phyloP scores from a whole-genome alignment of 2,329 filamentous ascomycete genomes.

The Periconia digitata region DNA sequence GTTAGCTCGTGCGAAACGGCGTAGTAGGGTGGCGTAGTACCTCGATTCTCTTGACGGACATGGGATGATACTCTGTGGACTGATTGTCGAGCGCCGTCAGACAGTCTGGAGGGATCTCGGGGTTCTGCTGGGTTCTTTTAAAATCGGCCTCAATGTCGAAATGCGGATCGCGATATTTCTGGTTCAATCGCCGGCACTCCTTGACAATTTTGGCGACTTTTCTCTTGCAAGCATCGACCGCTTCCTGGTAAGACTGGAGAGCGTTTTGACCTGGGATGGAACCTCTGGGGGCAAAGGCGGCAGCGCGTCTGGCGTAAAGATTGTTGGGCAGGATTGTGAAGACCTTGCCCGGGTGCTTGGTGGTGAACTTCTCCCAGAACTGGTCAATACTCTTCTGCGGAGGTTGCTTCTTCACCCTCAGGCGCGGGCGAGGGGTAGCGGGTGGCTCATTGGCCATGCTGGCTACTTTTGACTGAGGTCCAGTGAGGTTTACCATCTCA shows the following conservation, averaged over 20 bases:
- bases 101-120: conserved; percentile 49
- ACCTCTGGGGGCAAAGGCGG: conserved; percentile 57
- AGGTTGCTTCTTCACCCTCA: conserved; percentile 51
- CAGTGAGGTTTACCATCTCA: conserved; percentile 41
- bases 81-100: conserved; percentile 51
- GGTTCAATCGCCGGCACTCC: conserved; percentile 74
- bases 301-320: conserved; percentile 62
- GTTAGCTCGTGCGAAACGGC: conserved; percentile 4
- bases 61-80: conserved; percentile 55
- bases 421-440: conserved; percentile 20
- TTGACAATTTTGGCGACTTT: conserved; percentile 60
- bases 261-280: conserved; percentile 62
- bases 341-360: conserved; percentile 71
- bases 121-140: conserved; percentile 49
- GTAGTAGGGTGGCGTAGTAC: conserved; percentile 33
- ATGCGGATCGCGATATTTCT: conserved; percentile 83
- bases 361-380: conserved; percentile 71
- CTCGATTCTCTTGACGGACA: conserved; percentile 71
- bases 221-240: conserved; percentile 66
- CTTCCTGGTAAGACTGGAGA: conserved; percentile 71
- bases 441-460: conserved; percentile 36
- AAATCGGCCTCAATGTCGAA: conserved; percentile 82
- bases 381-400: conserved; percentile 70
- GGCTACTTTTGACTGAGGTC: conserved; percentile 38
- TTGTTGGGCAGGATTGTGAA: conserved; percentile 72